Evolutionary conservation across 345 rosid species (phyloP), one percentile per base, ranked within the genome.

Genomic region (Brassica incana): DNA sequence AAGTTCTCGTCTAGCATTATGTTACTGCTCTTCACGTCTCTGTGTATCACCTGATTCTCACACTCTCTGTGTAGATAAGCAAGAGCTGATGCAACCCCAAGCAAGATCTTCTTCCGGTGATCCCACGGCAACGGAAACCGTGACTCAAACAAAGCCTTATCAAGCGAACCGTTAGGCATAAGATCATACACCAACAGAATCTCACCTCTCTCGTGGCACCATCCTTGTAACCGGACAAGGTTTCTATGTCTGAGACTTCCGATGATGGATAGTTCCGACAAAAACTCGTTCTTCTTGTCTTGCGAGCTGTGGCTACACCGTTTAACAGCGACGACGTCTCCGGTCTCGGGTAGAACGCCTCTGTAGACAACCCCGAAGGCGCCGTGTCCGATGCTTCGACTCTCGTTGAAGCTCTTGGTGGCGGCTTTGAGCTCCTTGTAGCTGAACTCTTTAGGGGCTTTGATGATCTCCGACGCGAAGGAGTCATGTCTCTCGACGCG

Each of bases 131-230:
- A 67, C 6, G 84, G 45, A 10, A 78, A 77, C 12, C 88, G 64
- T 6, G 90, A 77, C 69, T 84, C 88, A 1, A 82, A 85, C 77
- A 88, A 69, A 0, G 84, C 90, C 65, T 85, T 87, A 54, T 88
- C 91, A 5, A 88, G 84, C 3, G 83, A 74, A 36, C 99, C 97
- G 56, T 95, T 95, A 1, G 96, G 90, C 99, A 95, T 95, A n/a
- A 93, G 84, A 78, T 95, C 99, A 25, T 93, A 95, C 0, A 95
- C 99, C 25, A 95, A 71, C 23, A 93, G 72, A 76, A 95, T 91
- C 76, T 95, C 98, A 9, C 96, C 96, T 85, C 86, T 93, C 80
- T 95, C 98, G 58, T 91, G 97, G 33, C 99, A 95, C 98, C 98
- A 95, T 1, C 99, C 99, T 83, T 91, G 98, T 61, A 95, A 86